Conservation (phyloP, 768 basidiomycete species). For the Tylopilus plumbeoviolaceoides region DNA sequence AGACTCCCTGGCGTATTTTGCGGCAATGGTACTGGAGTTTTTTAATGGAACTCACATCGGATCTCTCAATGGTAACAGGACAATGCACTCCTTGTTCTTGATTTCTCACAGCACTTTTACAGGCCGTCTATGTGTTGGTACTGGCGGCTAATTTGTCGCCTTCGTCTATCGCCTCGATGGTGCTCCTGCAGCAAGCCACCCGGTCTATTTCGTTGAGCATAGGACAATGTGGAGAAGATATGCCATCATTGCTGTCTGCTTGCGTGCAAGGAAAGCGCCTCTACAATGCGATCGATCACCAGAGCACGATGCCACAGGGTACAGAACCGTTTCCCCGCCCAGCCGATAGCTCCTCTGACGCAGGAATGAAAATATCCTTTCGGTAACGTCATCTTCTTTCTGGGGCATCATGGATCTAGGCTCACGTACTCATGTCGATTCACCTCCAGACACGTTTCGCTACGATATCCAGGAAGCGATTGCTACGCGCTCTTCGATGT, state of each 20-base stretch:
- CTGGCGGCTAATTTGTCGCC: constrained; percentile 23
- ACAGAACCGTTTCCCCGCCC: constrained; percentile 18
- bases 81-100: neutral
- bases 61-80: constrained; percentile 34
- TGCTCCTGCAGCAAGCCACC: constrained; percentile 33
- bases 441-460: constrained; percentile 14
- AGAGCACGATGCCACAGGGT: constrained; percentile 16
- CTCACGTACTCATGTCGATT: neutral
- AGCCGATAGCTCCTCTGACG: neutral
- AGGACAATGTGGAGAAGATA: constrained; percentile 3
- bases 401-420: neutral
- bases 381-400: constrained; percentile 5
- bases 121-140: constrained; percentile 25
- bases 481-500: constrained; percentile 21
- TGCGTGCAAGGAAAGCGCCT: constrained; percentile 12
- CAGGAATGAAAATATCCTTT: constrained; percentile 29
- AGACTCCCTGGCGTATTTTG: constrained; percentile 7
- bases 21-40: constrained; percentile 37
- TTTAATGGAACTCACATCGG: constrained; percentile 24
- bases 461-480: constrained; percentile 21
- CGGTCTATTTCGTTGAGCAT: constrained; percentile 15
- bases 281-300: constrained; percentile 20
- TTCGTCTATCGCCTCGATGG: constrained; percentile 31
- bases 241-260: constrained; percentile 13
- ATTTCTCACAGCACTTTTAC: neutral